Conservation (phyloP, 257 asterid genomes). For the Galeopsis tetrahit region DNA sequence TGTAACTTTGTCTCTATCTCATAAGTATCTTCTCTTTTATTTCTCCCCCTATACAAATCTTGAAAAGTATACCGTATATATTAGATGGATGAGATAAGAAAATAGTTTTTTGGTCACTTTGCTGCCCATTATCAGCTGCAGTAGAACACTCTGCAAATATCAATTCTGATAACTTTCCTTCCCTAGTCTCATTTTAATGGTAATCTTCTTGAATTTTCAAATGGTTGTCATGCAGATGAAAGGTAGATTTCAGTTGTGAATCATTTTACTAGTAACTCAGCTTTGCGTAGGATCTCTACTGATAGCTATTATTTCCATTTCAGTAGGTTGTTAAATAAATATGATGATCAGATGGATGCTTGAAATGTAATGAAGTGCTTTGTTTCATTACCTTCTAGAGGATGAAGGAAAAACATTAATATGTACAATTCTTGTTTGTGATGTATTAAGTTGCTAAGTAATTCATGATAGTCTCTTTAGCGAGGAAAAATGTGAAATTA, state of each 20-base stretch:
- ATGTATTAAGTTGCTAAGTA: not conserved
- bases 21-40: conserved; percentile 9
- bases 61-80: not conserved
- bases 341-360: not conserved
- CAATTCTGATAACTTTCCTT: not conserved
- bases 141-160: conserved; percentile 4
- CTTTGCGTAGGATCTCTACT: not conserved
- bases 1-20: conserved; percentile 20
- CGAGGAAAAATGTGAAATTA: not conserved
- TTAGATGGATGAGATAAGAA: not conserved
- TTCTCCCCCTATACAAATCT: not conserved
- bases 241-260: not conserved
- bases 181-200: not conserved
- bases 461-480: not conserved
- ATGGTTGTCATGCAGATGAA: not conserved
- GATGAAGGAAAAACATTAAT: not conserved
- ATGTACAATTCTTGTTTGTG: not conserved
- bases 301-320: not conserved
- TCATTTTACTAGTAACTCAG: not conserved
- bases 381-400: not conserved
- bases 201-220: not conserved
- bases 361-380: not conserved
- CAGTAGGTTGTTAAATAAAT: not conserved
- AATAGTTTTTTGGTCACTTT: not conserved
- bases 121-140: conserved; percentile 16